Conservation (phyloP, 1,284 basidiomycete species). For the Apiotrichum laibachii region DNA sequence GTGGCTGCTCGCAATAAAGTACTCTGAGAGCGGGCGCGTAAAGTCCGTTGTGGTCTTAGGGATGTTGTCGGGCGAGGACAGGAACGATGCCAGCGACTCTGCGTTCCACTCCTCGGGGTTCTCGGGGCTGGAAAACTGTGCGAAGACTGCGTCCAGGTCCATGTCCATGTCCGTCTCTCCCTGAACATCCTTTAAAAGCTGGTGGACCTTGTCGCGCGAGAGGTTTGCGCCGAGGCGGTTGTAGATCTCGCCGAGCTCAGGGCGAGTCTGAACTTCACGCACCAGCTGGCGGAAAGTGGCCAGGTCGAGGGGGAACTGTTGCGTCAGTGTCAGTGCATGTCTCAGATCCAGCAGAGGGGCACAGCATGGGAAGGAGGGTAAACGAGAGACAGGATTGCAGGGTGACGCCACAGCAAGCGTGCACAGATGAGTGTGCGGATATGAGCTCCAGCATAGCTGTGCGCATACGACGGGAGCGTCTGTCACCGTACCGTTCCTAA, state of each 20-base stretch:
- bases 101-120: slow-evolving; percentile 26
- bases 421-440: no score
- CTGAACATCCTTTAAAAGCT: slow-evolving; percentile 67
- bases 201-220: slow-evolving; percentile 58
- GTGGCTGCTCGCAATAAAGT: slow-evolving; percentile 91
- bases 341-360: not conserved
- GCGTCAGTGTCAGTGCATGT: not conserved
- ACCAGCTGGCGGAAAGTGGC: slow-evolving; percentile 81
- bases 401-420: no score
- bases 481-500: no score
- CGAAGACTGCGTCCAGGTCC: slow-evolving; percentile 20
- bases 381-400: no score
- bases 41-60: slow-evolving; percentile 61
- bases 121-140: slow-evolving; percentile 1
- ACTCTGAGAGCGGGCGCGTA: slow-evolving; percentile 79
- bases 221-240: slow-evolving; percentile 35
- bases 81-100: slow-evolving; percentile 64
- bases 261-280: slow-evolving; percentile 74
- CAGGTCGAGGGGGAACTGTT: slow-evolving; percentile 63
- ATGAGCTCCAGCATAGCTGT: no score
- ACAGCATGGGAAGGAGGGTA: no score
- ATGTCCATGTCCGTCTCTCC: slow-evolving; percentile 53
- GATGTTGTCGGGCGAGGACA: slow-evolving; percentile 67
- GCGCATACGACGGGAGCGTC: no score
- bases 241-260: slow-evolving; percentile 72